Evolutionary conservation across 108 stramenopile species (phyloP), one percentile per base, ranked within the genome.

Genomic region (Stephanodiscus minutulus): DNA sequence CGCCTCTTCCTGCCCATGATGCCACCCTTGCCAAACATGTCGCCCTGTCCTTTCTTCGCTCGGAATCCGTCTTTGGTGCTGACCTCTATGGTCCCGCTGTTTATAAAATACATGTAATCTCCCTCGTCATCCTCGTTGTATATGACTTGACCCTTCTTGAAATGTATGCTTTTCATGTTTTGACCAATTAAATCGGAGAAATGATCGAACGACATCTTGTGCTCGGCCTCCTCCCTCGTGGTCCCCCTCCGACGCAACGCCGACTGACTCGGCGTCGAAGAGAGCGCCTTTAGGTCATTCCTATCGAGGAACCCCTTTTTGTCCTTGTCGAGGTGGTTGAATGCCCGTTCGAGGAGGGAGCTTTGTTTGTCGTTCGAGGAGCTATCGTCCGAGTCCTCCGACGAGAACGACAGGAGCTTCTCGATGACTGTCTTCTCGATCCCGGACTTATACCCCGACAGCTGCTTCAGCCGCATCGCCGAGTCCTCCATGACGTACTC

Each of bases 51-150:
- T 48, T 68, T 72, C 66, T 76, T 84, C 13, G 79, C 68, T 6
- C 74, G 62, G 57, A 77, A 82, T 22, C 83, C 83, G 47, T 77
- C 75, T 43, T 77, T 61, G 2, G 78, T 81, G 4, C 62, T 35
- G 1, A 84, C 83, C 61, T 91, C 91, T 58, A 92, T 83, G 37
- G 87, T 95, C 1, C 93, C 93, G 10, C 88, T 87, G 59, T 85
- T 89, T 49, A 95, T 71, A 76, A 95, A 95, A 70, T 91, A 92
- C 91, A 95, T 92, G 72, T 88, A 75, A 56, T 88, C 86, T 5
- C 93, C 93, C 29, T 81, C 83, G 50, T 93, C 92, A 24, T 86
- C 89, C 47, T 88, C 92, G 25, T 83, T 83, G 69, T 88, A 93
- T 27, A 93, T 81, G 27, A 85, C 84, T 56, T 93, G 88, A n/a